Percentiles rank a stretch among this genome's conserved stretches.
Conservation (phyloP, 192 early-diverging fungal genomes). For the Backusella macrospora region DNA sequence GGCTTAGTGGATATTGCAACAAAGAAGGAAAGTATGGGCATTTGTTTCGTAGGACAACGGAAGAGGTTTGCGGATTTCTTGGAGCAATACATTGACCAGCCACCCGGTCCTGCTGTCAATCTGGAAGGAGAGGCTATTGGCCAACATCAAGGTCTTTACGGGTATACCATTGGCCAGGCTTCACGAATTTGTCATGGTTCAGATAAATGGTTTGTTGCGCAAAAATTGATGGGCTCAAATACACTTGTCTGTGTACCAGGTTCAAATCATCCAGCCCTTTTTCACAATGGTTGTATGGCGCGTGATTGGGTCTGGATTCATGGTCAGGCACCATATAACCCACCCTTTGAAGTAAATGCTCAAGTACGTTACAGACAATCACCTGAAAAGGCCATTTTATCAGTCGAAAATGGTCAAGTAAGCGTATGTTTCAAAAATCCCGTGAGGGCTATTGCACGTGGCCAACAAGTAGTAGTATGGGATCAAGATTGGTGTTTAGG, state of each 20-base stretch:
- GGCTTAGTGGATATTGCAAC: slow-evolving; percentile 62
- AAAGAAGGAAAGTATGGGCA: slow-evolving; percentile 92
- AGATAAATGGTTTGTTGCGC: slow-evolving; percentile 74
- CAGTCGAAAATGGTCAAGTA: slow-evolving; percentile 24
- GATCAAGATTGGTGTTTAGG: slow-evolving; percentile 50
- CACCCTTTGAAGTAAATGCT: slow-evolving; percentile 34
- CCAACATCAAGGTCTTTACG: slow-evolving; percentile 66
- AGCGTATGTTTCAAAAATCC: slow-evolving; percentile 37
- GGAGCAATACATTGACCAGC: slow-evolving; percentile 37
- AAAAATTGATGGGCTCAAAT: slow-evolving; percentile 64
- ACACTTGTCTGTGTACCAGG: slow-evolving; percentile 65
- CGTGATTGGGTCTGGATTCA: slow-evolving; percentile 55
- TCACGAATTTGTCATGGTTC: slow-evolving; percentile 64
- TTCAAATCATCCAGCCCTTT: slow-evolving; percentile 22
- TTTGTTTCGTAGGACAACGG: slow-evolving; percentile 92
- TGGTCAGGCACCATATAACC: slow-evolving; percentile 21
- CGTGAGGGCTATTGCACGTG: slow-evolving; percentile 44
- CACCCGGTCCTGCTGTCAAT: slow-evolving; percentile 36
- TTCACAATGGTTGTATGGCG: slow-evolving; percentile 30
- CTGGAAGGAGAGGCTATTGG: slow-evolving; percentile 41
- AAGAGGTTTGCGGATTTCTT: slow-evolving; percentile 74
- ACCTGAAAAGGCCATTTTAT: slow-evolving; percentile 47
- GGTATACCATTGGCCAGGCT: slow-evolving; percentile 83
- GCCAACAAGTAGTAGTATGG: slow-evolving; percentile 52
- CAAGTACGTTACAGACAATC: slow-evolving; percentile 65